A percentile compares a stretch with the other conserved stretches of the same genome.
These are phyloP conservation scores for Penicillium goetzii DNA, from an alignment of 495 filamentous ascomycete genomes.

Conservation along the genomic window DNA sequence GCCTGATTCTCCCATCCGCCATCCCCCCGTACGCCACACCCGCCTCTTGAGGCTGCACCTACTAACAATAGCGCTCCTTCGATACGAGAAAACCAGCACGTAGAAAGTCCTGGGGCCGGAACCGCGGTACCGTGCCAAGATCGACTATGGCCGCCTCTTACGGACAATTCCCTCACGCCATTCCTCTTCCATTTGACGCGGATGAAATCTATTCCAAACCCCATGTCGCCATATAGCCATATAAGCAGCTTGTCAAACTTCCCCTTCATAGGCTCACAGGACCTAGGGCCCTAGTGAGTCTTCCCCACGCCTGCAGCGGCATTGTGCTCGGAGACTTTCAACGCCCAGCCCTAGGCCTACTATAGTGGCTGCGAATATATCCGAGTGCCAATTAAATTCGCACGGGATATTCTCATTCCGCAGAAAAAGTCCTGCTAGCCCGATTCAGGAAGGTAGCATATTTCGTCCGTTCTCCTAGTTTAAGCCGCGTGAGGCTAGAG, in stretches of 20 bases:
- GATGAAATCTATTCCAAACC: background rate
- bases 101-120: background rate
- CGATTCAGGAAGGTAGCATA: background rate
- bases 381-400: background rate
- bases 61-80: background rate
- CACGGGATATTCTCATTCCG: background rate
- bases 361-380: background rate
- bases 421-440: background rate
- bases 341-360: background rate
- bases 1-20: conserved; percentile 19
- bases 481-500: background rate
- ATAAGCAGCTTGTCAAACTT: background rate
- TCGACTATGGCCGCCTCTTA: background rate
- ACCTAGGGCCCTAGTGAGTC: background rate
- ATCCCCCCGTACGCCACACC: conserved; percentile 23
- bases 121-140: background rate
- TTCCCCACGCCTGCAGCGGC: background rate
- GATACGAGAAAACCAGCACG: background rate
- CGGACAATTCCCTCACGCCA: conserved; percentile 6
- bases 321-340: background rate
- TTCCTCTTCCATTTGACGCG: background rate
- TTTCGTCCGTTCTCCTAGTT: background rate
- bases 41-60: conserved; percentile 1
- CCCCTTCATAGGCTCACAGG: background rate
- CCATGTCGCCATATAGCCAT: background rate